phyloP scores from a whole-genome alignment of 2,329 filamentous ascomycete species.

The Diplocarpon mali region DNA sequence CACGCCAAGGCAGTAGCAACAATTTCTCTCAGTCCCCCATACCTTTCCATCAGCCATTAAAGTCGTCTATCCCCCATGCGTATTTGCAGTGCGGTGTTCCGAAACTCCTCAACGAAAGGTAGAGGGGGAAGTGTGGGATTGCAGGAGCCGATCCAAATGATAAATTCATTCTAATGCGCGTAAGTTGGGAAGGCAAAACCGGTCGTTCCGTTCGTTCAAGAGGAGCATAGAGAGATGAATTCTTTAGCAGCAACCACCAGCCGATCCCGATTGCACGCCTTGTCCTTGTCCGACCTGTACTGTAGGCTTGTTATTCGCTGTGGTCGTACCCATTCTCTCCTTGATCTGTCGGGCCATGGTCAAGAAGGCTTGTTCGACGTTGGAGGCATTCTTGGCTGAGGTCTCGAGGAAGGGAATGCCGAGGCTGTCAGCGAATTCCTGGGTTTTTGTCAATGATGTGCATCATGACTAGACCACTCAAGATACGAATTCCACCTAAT shows the following conservation, averaged over 20 bases:
- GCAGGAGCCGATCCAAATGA: slow-evolving; percentile 24
- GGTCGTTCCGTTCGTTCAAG: slow-evolving; percentile 16
- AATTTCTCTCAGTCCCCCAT: slow-evolving; percentile 12
- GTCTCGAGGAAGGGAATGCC: slow-evolving; percentile 99
- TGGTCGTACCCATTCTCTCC: slow-evolving; percentile 96
- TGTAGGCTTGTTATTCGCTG: slow-evolving; percentile 93
- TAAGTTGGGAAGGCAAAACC: slow-evolving; percentile 19
- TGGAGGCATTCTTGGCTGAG: slow-evolving; percentile 98
- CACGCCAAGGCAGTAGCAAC: slow-evolving; percentile 20
- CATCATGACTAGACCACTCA: neutral
- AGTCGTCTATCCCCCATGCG: slow-evolving; percentile 21
- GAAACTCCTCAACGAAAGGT: slow-evolving; percentile 12
- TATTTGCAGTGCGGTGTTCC: slow-evolving; percentile 14
- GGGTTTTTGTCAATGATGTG: slow-evolving; percentile 15
- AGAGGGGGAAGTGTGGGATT: slow-evolving; percentile 17
- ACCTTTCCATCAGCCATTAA: slow-evolving; percentile 23
- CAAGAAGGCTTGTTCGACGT: slow-evolving; percentile 98
- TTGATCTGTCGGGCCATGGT: slow-evolving; percentile 99
- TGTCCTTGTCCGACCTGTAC: slow-evolving; percentile 93
- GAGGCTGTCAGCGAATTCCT: slow-evolving; percentile 98
- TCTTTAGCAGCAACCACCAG: slow-evolving; percentile 80
- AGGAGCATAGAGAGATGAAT: slow-evolving; percentile 9
- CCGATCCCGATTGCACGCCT: slow-evolving; percentile 79
- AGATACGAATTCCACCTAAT: slow-evolving; percentile 10
- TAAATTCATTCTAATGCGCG: slow-evolving; percentile 24